These are phyloP conservation scores for Silene vulgaris DNA, from an alignment of 179 eudicot genomes.

Conservation along the genomic window DNA sequence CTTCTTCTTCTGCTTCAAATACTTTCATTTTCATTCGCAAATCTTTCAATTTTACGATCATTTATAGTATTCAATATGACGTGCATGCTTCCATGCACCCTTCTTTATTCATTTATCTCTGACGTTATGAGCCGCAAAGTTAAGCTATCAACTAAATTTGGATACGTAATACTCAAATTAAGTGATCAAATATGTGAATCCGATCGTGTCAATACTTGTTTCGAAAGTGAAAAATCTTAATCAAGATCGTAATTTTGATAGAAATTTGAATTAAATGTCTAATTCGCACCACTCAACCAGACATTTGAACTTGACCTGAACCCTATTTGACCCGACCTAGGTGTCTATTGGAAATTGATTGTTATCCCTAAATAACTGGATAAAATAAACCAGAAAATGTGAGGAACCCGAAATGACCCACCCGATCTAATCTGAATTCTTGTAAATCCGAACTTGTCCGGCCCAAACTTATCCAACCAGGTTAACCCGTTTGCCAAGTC, in stretches of 20 bases:
- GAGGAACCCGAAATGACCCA: too few relatives aligned
- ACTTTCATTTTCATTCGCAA: slow-evolving; percentile 7
- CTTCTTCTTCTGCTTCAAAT: neutral
- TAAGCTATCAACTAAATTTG: neutral
- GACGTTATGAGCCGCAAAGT: slow-evolving; percentile 23
- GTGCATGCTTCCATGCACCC: slow-evolving; percentile 17
- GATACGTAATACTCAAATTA: neutral
- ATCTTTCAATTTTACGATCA: slow-evolving; percentile 7
- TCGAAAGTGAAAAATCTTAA: neutral
- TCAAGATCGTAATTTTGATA: neutral
- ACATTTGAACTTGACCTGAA: too few relatives aligned
- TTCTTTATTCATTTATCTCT: neutral
- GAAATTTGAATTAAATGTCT: neutral
- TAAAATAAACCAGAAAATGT: too few relatives aligned
- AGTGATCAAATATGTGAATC: neutral
- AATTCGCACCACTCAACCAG: too few relatives aligned
- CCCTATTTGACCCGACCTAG: too few relatives aligned
- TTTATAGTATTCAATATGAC: neutral
- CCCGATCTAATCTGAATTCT: too few relatives aligned
- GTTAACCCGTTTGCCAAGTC: too few relatives aligned
- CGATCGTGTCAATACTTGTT: neutral
- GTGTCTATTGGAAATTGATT: too few relatives aligned
- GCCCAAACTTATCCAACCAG: too few relatives aligned
- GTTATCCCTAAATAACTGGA: too few relatives aligned
- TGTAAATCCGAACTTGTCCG: too few relatives aligned